Conservation (phyloP, 257 asterid genomes). For the Gentiana macrophylla region DNA sequence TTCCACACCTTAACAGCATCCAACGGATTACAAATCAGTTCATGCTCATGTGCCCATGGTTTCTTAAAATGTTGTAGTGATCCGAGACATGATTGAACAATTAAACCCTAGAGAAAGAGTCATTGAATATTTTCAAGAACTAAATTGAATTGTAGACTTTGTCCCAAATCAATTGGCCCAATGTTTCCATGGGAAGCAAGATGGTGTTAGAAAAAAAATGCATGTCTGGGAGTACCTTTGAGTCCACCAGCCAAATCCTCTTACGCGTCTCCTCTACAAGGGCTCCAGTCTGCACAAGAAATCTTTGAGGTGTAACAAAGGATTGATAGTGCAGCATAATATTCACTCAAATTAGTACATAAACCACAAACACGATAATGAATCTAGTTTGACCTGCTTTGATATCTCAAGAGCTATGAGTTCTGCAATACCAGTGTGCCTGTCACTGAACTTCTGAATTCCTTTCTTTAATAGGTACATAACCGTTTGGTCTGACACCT, state of each 20-base stretch:
- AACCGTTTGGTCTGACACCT: no score
- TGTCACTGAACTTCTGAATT: no score
- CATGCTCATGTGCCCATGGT: slow-evolving; percentile 90
- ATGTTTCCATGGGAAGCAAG: not conserved
- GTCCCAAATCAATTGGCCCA: no score
- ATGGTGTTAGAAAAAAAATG: not conserved
- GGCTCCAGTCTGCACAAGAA: slow-evolving; percentile 53
- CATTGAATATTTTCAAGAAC: not conserved
- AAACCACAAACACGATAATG: no score
- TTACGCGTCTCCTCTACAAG: slow-evolving; percentile 77
- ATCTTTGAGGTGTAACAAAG: not conserved
- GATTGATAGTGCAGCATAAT: not conserved
- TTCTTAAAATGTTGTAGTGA: slow-evolving; percentile 78
- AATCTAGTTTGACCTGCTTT: slow-evolving; percentile 72
- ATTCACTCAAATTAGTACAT: not conserved
- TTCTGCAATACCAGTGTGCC: slow-evolving; percentile 97
- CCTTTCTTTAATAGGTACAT: no score
- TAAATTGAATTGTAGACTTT: not conserved
- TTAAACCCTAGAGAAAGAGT: slow-evolving; percentile 47
- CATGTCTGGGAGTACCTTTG: slow-evolving; percentile 20
- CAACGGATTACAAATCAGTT: slow-evolving; percentile 42
- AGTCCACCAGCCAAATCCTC: slow-evolving; percentile 76
- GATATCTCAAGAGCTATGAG: no score
- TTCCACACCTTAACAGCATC: slow-evolving; percentile 72
- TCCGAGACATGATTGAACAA: slow-evolving; percentile 58